These are phyloP conservation scores for Rubia balearica DNA, from an alignment of 305 asterid species.

Conservation along the genomic window DNA sequence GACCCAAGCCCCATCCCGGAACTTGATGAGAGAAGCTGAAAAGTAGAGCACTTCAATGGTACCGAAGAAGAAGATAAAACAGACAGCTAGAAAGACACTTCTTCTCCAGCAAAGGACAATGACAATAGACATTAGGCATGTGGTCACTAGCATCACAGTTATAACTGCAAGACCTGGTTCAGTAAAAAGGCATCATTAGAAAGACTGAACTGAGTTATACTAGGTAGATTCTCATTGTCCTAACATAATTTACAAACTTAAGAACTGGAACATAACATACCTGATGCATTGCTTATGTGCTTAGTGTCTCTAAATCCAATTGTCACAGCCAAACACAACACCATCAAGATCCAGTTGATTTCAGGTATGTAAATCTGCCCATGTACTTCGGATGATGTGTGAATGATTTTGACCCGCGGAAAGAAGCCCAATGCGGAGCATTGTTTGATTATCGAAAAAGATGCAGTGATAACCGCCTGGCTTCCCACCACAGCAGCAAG, in stretches of 20 bases:
- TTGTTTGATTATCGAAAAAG: constrained; percentile 86
- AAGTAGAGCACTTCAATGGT: constrained; percentile 80
- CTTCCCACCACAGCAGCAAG: constrained; percentile 94
- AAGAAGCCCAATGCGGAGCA: constrained; percentile 84
- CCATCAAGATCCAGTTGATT: constrained; percentile 83
- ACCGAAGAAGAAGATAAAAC: constrained; percentile 79
- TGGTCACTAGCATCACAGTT: constrained; percentile 89
- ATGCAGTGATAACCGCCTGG: constrained; percentile 86
- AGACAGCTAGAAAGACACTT: constrained; percentile 42
- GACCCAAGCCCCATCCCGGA: constrained; percentile 91
- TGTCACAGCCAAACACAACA: constrained; percentile 85
- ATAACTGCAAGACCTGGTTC: constrained; percentile 79
- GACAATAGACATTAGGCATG: constrained; percentile 80
- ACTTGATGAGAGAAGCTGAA: constrained; percentile 86
- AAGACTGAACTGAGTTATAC: neutral
- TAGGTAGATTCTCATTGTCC: too few species aligned
- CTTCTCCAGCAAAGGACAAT: constrained; percentile 76
- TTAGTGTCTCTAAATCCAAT: constrained; percentile 81
- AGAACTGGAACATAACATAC: constrained; percentile 20
- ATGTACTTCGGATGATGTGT: constrained; percentile 72
- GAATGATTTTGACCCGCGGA: constrained; percentile 66
- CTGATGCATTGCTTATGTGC: constrained; percentile 92
- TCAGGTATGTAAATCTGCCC: constrained; percentile 95
- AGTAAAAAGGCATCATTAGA: constrained; percentile 8
- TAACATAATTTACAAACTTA: too few species aligned